Base-by-base conservation (phyloP, 1,284 basidiomycete genomes). In the Moesziomyces parantarcticus region DNA sequence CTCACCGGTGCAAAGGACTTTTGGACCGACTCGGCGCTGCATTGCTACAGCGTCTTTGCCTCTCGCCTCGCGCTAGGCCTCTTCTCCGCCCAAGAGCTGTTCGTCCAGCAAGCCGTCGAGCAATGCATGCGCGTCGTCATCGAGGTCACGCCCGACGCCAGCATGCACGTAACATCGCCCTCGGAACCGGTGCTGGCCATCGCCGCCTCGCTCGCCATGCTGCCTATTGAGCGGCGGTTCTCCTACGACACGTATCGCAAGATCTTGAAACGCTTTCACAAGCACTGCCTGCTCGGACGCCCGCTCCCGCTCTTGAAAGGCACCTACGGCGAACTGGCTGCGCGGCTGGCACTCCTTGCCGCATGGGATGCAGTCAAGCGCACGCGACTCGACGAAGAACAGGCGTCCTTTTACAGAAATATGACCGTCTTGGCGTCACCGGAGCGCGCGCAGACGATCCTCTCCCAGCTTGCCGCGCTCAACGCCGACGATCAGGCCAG, bases 321-420 rank as follows among this genome's bases (percentile, higher is more conserved):
- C 39, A 45, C 32, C 0, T 13, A 46, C 18, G 60, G 66, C 21
- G 53, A 63, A 34, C 44, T 69, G 4, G 48, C 32, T 4, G 16
- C 49, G 40, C 56, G 53, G 16, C 32, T 63, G 3, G 26, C 43
- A 21, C 9, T 59, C 36, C 63, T 41, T 5, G n/a, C n/a, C 1
- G 66, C 60, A 14, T 55, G 59, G 44, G 66, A 69, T 29, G 59
- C 66, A 10, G 36, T 10, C 13, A 59, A 69, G 25, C 36, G 34
- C 23, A 18, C 6, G 6, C 29, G 11, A 11, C 29, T 32, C 5
- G 29, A 32, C 29, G 29, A 6, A 6, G 29, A 5, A 11, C 29
- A 6, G 29, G 29, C 29, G 29, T 32, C 29, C 29, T 6, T 34
- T 26, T 5, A 6, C 13, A n/a, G 45, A 5, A 23, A 13, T 11